Percentiles rank a stretch among this genome's conserved stretches.
These are phyloP conservation scores for Trichoderma afroharzianum DNA, from an alignment of 2,329 filamentous ascomycete genomes.

Conservation along the genomic window DNA sequence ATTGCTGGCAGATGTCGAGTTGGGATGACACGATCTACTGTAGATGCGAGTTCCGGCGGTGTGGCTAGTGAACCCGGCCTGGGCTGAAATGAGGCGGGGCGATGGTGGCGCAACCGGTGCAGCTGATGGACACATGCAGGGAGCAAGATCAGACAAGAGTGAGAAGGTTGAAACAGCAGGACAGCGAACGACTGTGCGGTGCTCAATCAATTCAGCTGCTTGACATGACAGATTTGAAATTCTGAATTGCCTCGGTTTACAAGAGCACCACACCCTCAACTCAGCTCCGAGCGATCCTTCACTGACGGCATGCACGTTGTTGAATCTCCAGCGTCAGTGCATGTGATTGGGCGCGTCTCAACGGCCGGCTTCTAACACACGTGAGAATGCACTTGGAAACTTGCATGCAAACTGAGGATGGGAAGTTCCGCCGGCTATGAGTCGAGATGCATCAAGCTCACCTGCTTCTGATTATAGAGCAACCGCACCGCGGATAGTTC, in stretches of 20 bases:
- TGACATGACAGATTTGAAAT: not conserved
- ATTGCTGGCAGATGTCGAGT: not conserved
- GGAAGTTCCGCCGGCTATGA: not conserved
- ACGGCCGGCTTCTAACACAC: not conserved
- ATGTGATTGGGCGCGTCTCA: not conserved
- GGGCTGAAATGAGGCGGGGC: not conserved
- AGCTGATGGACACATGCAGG: not conserved
- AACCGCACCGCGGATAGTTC: not conserved
- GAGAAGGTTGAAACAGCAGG: not conserved
- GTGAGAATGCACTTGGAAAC: not conserved
- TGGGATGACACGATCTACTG: not conserved
- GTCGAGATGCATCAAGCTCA: not conserved
- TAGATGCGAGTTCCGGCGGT: not conserved
- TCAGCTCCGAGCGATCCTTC: not conserved
- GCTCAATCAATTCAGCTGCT: not conserved
- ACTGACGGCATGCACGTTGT: not conserved
- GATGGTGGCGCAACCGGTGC: not conserved
- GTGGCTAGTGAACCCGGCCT: not conserved
- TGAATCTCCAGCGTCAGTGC: not conserved
- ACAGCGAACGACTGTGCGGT: not conserved
- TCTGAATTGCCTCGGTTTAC: not conserved
- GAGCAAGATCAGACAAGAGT: not conserved
- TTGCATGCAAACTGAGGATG: not conserved
- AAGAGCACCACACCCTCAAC: not conserved
- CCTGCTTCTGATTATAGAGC: not conserved